Conservation (phyloP, 2,329 filamentous ascomycete genomes). For the Elsinoe fawcettii region DNA sequence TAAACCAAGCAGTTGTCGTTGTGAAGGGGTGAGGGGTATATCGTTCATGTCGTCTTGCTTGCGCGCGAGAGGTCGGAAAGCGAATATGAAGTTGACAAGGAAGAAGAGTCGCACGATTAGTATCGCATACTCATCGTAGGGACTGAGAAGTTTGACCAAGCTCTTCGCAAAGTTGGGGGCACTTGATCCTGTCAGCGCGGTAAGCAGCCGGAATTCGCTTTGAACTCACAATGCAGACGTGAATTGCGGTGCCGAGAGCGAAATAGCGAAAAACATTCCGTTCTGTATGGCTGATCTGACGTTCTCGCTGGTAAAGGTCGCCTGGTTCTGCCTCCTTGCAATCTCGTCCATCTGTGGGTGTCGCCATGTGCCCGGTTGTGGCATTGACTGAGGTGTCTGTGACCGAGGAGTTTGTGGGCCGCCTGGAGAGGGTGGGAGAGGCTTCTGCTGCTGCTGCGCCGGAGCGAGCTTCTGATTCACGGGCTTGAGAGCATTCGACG, state of each 20-base stretch:
- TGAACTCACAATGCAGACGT: constrained; percentile 16
- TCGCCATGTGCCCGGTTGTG: constrained; percentile 64
- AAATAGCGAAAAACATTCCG: constrained; percentile 44
- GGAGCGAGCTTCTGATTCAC: neutral
- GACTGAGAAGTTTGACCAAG: constrained; percentile 23
- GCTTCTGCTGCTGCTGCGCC: neutral
- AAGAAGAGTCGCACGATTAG: constrained; percentile 48
- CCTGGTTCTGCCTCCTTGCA: constrained; percentile 66
- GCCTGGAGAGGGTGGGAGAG: neutral
- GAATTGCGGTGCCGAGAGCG: constrained; percentile 37
- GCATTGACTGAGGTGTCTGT: neutral
- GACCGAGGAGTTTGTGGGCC: neutral
- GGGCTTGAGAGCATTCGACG: constrained; percentile 8
- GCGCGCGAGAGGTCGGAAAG: constrained; percentile 64
- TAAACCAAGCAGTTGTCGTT: constrained; percentile 77
- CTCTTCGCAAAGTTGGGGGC: constrained; percentile 22
- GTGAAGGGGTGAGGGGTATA: constrained; percentile 82
- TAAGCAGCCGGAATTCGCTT: neutral
- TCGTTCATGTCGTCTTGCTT: constrained; percentile 72
- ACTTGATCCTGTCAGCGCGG: constrained; percentile 22
- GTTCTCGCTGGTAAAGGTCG: constrained; percentile 71
- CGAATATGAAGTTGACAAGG: constrained; percentile 57
- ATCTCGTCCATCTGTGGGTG: constrained; percentile 88
- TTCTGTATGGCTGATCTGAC: constrained; percentile 64
- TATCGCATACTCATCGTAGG: constrained; percentile 36